Evolutionary conservation across 176 grass and related monocot species (phyloP).

Genomic region (Juncus effusus): DNA sequence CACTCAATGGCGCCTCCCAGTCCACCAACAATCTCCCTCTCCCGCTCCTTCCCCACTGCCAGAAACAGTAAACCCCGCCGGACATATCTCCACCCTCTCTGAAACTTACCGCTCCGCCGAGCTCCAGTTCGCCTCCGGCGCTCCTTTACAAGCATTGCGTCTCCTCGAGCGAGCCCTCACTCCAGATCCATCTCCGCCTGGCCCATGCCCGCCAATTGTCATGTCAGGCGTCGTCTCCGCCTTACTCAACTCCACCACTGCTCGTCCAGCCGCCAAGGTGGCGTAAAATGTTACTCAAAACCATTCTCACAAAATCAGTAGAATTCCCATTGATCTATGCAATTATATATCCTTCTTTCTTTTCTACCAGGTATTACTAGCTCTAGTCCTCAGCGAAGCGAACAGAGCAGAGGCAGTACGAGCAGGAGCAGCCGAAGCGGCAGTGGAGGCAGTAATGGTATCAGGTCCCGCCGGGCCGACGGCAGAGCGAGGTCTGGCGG

Average conservation of each 20-base stretch:
- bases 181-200: conserved; percentile 12
- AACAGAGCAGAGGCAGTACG: conserved; percentile 12
- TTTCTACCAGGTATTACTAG: conserved; percentile 1
- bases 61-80: background rate
- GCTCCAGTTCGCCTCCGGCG: conserved; percentile 7
- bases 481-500: conserved; percentile 74
- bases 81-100: conserved; percentile 7
- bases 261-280: conserved; percentile 11
- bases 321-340: too few species aligned
- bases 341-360: too few species aligned
- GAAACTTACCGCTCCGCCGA: conserved; percentile 26
- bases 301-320: too few species aligned
- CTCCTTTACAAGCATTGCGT: conserved; percentile 17
- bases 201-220: conserved; percentile 4
- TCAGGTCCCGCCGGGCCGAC: conserved; percentile 65
- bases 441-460: conserved; percentile 56
- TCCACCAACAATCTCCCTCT: conserved; percentile 20
- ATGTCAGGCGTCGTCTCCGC: conserved; percentile 21
- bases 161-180: conserved; percentile 22
- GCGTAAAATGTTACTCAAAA: background rate
- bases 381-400: conserved; percentile 15
- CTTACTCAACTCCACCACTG: conserved; percentile 21
- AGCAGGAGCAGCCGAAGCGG: conserved; percentile 51
- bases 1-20: conserved; percentile 26
- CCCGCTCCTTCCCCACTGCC: background rate